phyloP scores from a whole-genome alignment of 495 filamentous ascomycete genomes.

The Barbatosphaeria neglecta region DNA sequence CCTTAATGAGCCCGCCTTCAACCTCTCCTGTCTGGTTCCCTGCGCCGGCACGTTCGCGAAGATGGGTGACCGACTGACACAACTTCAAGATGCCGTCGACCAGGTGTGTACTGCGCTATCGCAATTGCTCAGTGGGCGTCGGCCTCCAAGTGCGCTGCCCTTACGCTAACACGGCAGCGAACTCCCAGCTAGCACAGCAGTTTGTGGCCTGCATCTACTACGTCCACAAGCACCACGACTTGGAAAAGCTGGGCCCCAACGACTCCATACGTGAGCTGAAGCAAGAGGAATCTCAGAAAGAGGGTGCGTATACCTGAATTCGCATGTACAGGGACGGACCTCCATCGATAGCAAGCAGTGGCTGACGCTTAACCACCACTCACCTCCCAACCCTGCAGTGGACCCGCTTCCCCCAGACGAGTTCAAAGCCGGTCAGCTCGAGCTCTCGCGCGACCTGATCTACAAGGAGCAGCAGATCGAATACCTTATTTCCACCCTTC shows the following conservation, averaged over 20 bases:
- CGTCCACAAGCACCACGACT: constrained; percentile 69
- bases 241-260: constrained; percentile 49
- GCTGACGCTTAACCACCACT: not conserved
- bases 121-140: not conserved
- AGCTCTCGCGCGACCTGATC: constrained; percentile 79
- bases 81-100: constrained; percentile 90
- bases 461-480: constrained; percentile 93
- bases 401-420: constrained; percentile 51
- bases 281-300: constrained; percentile 26
- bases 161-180: not conserved
- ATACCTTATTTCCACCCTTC: constrained; percentile 67
- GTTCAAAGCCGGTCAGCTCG: constrained; percentile 60
- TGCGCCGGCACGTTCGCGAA: constrained; percentile 2
- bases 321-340: too few relatives aligned
- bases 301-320: constrained; percentile 14
- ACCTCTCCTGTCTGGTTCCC: not conserved
- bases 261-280: constrained; percentile 49
- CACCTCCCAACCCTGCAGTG: constrained; percentile 19
- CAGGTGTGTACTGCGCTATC: constrained; percentile 42
- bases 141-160: not conserved
- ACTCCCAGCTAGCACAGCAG: constrained; percentile 65
- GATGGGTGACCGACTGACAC: constrained; percentile 88
- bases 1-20: too few relatives aligned
- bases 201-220: constrained; percentile 82
- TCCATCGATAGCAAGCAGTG: not conserved